Evolutionary conservation across 257 asterid genomes (phyloP), one percentile per base, ranked within the genome.

Genomic region (Solanum lycopersicoides): DNA sequence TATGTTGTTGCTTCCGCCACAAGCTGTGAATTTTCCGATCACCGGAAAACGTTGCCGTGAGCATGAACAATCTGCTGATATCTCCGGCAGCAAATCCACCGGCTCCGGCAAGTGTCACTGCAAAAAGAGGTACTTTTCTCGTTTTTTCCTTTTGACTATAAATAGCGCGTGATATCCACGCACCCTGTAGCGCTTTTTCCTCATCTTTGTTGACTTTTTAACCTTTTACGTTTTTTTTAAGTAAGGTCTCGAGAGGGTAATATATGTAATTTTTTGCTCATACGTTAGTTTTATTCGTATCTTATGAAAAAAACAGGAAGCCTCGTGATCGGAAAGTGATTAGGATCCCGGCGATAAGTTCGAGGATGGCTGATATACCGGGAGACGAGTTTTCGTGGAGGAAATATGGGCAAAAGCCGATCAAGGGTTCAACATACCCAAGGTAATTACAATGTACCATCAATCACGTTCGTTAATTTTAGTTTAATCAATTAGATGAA

Each of bases 351-450:
- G 96, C 97, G 12, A 89, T 93, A 4, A 94, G 98, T 90, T 87
- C 98, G 3, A 94, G 93, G 87, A 87, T 92, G 5, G 96, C 95
- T 0, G 97, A 94, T 88, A 94, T 94, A 60, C 98, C 98, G 11
- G 68, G 89, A 3, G 98, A 95, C 73, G 95, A 94, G 83, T 92
- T 84, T 75, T 95, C 98, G 0, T 95, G 98, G 98, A 94, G 98
- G 63, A 94, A 95, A 87, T 95, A 95, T 86, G 98, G 98, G 25
- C 96, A 95, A 82, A 95, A 94, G 91, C 96, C 97, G 5, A 94
- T 94, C 93, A 95, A 95, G 88, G 98, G 98, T 41, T 95, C 98
- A 5, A 94, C 96, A 32, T 94, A 89, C 91, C 98, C 98, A 90
- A 91, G 98, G 98, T 95, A 94, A 20, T 35, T 39, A 89, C 83